Evolutionary conservation across 148 eudicot genomes (phyloP).

Genomic region (Dysphania ambrosioides): DNA sequence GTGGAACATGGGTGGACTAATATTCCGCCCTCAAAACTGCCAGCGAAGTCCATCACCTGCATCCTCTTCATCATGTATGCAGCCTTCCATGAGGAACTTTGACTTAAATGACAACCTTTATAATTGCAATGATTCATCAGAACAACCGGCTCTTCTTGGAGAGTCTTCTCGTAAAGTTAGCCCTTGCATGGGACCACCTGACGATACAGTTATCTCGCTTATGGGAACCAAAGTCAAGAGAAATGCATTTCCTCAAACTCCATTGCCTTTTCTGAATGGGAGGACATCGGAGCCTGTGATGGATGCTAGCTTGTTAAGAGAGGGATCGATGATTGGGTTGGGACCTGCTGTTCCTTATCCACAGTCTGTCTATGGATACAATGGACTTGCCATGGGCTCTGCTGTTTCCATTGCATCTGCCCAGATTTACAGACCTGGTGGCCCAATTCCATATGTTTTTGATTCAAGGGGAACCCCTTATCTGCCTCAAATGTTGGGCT

Average conservation of each 20-base stretch:
- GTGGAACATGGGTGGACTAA: slow-evolving; percentile 36
- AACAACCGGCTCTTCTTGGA: slow-evolving; percentile 30
- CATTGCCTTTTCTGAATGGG: slow-evolving; percentile 39
- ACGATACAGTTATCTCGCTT: slow-evolving; percentile 60
- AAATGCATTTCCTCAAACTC: slow-evolving; percentile 37
- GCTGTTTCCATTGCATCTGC: slow-evolving; percentile 38
- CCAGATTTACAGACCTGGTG: slow-evolving; percentile 48
- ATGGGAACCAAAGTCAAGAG: slow-evolving; percentile 67
- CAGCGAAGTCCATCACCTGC: slow-evolving; percentile 51
- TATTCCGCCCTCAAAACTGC: slow-evolving; percentile 28
- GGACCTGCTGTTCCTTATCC: slow-evolving; percentile 43
- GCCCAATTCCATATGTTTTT: slow-evolving; percentile 66
- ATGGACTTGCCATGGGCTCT: slow-evolving; percentile 51
- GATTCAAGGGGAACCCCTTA: slow-evolving; percentile 67
- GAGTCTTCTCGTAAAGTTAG: slow-evolving; percentile 39
- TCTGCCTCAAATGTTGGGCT: slow-evolving; percentile 53
- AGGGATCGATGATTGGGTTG: slow-evolving; percentile 40
- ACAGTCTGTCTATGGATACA: slow-evolving; percentile 51
- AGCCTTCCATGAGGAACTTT: slow-evolving; percentile 53
- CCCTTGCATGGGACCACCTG: slow-evolving; percentile 35
- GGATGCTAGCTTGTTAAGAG: slow-evolving; percentile 47
- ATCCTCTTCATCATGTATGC: slow-evolving; percentile 66
- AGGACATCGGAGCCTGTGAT: slow-evolving; percentile 41
- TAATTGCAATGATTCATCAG: slow-evolving; percentile 38
- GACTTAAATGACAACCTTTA: slow-evolving; percentile 76